Percentiles rank a stretch among this genome's conserved stretches.
phyloP scores from a whole-genome alignment of 345 rosid genomes.

The Aethionema arabicum region DNA sequence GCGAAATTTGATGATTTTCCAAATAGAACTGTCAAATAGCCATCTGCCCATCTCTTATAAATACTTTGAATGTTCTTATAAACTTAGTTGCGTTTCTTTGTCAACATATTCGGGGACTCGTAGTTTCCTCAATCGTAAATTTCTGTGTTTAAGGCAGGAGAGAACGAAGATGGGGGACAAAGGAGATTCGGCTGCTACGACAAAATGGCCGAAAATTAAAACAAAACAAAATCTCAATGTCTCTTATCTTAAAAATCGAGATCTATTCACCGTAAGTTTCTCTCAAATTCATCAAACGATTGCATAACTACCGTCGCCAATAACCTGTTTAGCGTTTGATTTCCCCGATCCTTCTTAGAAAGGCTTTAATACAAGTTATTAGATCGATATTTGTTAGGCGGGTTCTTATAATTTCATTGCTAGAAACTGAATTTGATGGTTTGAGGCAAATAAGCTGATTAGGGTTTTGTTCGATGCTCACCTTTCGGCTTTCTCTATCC shows the following conservation, averaged over 20 bases:
- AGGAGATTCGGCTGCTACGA: conserved; percentile 30
- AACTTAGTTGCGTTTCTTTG: too few relatives aligned
- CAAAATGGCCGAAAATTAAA: conserved; percentile 66
- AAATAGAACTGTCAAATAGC: too few relatives aligned
- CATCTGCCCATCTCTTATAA: too few relatives aligned
- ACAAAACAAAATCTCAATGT: conserved; percentile 52
- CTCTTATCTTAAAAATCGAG: conserved; percentile 51
- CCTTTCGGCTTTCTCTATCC: background rate
- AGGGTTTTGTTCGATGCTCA: too few relatives aligned
- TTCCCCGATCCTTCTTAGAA: background rate
- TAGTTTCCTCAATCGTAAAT: too few relatives aligned
- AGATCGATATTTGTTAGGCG: background rate
- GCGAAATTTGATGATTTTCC: too few relatives aligned
- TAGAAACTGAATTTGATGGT: background rate
- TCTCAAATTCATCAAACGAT: background rate
- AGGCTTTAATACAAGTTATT: background rate
- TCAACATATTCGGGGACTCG: too few relatives aligned
- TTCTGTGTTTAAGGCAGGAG: conserved; percentile 18
- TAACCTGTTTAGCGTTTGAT: conserved; percentile 3
- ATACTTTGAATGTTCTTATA: too few relatives aligned
- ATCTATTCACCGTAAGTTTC: conserved; percentile 67
- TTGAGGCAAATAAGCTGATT: background rate
- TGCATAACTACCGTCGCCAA: background rate
- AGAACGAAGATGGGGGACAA: conserved; percentile 55
- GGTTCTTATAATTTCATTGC: background rate